phyloP scores from a whole-genome alignment of 164 flowering plant genomes.

The Vitis cinerea region DNA sequence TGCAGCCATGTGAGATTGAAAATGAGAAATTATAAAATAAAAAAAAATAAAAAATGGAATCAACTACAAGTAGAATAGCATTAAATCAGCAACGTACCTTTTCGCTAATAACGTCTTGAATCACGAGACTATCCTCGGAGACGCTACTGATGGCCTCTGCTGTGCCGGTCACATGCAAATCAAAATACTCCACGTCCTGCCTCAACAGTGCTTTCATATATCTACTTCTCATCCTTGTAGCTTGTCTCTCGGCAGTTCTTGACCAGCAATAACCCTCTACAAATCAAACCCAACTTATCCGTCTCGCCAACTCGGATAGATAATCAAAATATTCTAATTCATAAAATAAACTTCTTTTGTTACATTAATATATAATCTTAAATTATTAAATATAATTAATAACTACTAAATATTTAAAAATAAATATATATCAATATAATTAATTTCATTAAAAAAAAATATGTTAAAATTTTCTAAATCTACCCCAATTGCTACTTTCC shows the following conservation, averaged over 20 bases:
- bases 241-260: conserved; percentile 22
- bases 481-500: too few species aligned
- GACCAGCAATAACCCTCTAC: conserved; percentile 27
- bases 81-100: conserved; percentile 11
- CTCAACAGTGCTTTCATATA: conserved; percentile 26
- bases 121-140: conserved; percentile 19
- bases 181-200: conserved; percentile 24
- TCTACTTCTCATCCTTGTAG: conserved; percentile 17
- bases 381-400: too few species aligned
- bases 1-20: conserved; percentile 12
- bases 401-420: too few species aligned
- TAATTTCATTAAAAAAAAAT: too few species aligned
- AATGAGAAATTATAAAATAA: too few species aligned
- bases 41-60: too few species aligned
- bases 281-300: too few species aligned
- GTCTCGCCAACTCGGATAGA: too few species aligned
- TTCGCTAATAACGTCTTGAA: conserved; percentile 26
- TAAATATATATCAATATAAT: too few species aligned
- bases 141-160: conserved; percentile 21
- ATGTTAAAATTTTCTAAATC: too few species aligned
- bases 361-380: too few species aligned
- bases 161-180: conserved; percentile 20
- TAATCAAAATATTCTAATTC: neutral
- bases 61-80: too few species aligned
- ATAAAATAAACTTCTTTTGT: neutral